Base-by-base conservation (phyloP, 2,329 filamentous ascomycete species). In the Orbilia brochopaga region DNA sequence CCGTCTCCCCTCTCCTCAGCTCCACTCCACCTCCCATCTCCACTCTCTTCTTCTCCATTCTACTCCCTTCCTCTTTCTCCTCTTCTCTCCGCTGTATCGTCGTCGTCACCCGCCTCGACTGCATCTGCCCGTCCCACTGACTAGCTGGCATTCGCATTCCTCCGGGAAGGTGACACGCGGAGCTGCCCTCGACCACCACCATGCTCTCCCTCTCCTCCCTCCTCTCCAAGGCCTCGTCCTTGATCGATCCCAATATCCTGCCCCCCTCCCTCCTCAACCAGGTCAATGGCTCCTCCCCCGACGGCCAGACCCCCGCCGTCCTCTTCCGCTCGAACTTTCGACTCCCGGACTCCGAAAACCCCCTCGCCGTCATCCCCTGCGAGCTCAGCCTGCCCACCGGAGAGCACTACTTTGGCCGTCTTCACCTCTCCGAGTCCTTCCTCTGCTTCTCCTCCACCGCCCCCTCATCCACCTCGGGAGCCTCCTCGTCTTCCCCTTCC, bases 241-340 rank as follows among this genome's bases (percentile, higher is more conserved):
- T 72, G 55, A 72, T 72, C 59, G 67, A 72, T 61, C 67, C 67
- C 21, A 72, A 72, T 30, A 64, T 72, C 75, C 84, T 90, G 69
- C 87, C 88, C 76, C 85, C 87, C 77, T 86, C 88, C 69, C 90
- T 94, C 80, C 86, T 86, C 74, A 89, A 91, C 79, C 92, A 92
- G 55, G 93, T 92, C 78, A 97, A 97, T 82, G 88, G 92, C 63
- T 89, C 90, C 57, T 48, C 35, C 59, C 58, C 19, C 54, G 67
- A 72, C 37, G 60, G 60, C 23, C 67, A 72, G 50, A 60, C 67
- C 30, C 67, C 67, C 2, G 60, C 60, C 50, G 60, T 56, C 50
- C 86, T 97, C 69, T 99, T 97, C 82, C 92, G 94, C 82, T 89
- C 90, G 80, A 94, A 99, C 81, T 99, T 99, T 83, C 91, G 94